phyloP scores from a whole-genome alignment of 768 basidiomycete genomes.

The Naganishia vishniacii region DNA sequence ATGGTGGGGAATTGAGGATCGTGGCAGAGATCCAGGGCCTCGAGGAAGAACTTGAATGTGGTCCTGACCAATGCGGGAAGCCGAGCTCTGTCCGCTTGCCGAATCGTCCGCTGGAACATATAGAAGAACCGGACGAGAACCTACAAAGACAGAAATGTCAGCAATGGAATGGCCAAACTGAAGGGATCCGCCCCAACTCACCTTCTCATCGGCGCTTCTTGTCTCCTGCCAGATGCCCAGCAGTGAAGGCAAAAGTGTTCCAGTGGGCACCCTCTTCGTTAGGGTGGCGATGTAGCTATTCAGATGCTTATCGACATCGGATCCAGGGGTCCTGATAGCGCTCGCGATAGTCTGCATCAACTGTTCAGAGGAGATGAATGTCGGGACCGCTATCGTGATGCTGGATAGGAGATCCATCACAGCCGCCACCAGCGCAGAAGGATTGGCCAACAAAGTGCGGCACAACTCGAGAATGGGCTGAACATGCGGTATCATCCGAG shows the following conservation, averaged over 20 bases:
- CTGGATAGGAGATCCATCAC: constrained; percentile 58
- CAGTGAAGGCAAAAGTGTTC: constrained; percentile 63
- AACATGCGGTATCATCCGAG: constrained; percentile 81
- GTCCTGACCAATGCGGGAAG: constrained; percentile 63
- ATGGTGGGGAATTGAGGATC: constrained; percentile 23
- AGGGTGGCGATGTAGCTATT: constrained; percentile 59
- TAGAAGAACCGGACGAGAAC: constrained; percentile 59
- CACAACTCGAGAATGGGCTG: constrained; percentile 59
- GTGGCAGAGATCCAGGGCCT: constrained; percentile 61
- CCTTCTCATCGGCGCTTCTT: constrained; percentile 34
- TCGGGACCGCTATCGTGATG: constrained; percentile 69
- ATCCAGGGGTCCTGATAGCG: constrained; percentile 31
- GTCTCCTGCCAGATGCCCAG: constrained; percentile 48
- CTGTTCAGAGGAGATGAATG: constrained; percentile 55
- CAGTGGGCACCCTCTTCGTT: constrained; percentile 65
- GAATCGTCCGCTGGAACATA: constrained; percentile 62
- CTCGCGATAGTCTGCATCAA: constrained; percentile 32
- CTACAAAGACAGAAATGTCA: constrained; percentile 16
- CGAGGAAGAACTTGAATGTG: constrained; percentile 72
- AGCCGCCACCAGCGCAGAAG: constrained; percentile 43
- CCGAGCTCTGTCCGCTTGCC: constrained; percentile 59
- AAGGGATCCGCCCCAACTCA: constrained; percentile 13
- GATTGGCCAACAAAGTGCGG: constrained; percentile 9
- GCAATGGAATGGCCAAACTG: neutral
- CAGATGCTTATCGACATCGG: constrained; percentile 40